Evolutionary conservation across 768 basidiomycete species (phyloP), one percentile per base, ranked within the genome.

Genomic region (Ephemerocybe angulata): DNA sequence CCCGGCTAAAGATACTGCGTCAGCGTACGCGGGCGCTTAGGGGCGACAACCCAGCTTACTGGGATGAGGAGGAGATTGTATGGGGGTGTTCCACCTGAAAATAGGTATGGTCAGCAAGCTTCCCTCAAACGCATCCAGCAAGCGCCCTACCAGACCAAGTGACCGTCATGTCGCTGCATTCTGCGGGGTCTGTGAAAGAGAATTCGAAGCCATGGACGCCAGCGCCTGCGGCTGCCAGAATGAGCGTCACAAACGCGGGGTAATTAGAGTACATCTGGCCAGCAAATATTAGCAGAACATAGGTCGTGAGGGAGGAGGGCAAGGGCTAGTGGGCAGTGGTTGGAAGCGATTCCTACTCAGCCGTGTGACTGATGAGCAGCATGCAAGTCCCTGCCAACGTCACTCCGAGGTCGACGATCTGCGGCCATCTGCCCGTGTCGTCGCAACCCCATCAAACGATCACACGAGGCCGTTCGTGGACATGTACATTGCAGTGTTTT

Each of bases 21-120:
- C 48, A 30, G 24, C 21, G 38, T 28, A 31, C 21, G 17, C 8
- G 24, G 3, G 17, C 28, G 13, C 22, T 30, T 50, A n/a, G 13
- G 35, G 21, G 17, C 22, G 10, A 29, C 19, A 35, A 31, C 24
- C 25, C 30, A 6, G 55, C 63, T 40, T 28, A 66, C 68, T 19
- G 64, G 59, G 25, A 69, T 60, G 21, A 67, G 53, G 5, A 69
- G 55, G 52, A 66, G 59, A 10, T 50, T 56, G 53, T 65, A 69
- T 11, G 68, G 68, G 43, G 63, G 62, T 24, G 58, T 57, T 3
- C 68, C 68, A 11, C 65, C 68, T 69, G 31, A n/a, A 29, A 27
- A 27, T 31, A 35, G 7, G 27, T 7, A 15, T 12, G 38, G 11
- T 38, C 49, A 24, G 30, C 50, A 25, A 27, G 24, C 24, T 27